These are phyloP conservation scores for Exophiala alcalophila DNA, from an alignment of 2,329 filamentous ascomycete genomes.

Conservation along the genomic window DNA sequence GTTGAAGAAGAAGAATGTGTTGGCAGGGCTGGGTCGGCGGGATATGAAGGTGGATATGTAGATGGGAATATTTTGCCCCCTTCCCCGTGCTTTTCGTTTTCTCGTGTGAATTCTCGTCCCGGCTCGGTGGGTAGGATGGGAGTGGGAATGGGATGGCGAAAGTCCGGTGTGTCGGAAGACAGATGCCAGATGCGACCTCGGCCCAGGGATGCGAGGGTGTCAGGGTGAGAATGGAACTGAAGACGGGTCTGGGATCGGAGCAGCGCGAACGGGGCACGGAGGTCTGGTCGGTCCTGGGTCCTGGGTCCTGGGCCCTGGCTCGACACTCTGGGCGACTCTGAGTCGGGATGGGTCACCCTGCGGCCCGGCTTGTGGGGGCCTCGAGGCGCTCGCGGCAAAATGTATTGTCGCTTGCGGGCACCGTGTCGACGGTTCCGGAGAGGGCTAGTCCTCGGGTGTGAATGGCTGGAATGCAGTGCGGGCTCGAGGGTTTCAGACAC, in stretches of 20 bases:
- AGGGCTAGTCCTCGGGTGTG: conserved; percentile 12
- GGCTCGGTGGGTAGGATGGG: conserved; percentile 4
- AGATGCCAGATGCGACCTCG: conserved; percentile 18
- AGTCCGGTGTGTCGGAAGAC: conserved; percentile 18
- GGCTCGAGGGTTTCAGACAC: conserved; percentile 20
- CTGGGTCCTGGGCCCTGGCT: too few relatives aligned
- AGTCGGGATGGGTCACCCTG: too few relatives aligned
- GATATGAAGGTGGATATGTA: conserved; percentile 5
- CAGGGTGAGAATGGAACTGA: not conserved
- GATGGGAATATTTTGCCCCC: conserved; percentile 17
- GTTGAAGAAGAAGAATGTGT: conserved; percentile 11
- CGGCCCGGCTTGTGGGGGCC: too few relatives aligned
- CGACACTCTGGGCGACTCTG: too few relatives aligned
- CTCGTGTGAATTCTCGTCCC: not conserved
- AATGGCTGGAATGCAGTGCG: conserved; percentile 13
- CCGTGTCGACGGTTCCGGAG: conserved; percentile 22
- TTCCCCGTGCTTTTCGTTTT: conserved; percentile 21
- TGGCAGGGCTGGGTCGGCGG: conserved; percentile 1
- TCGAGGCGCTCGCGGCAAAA: conserved; percentile 6
- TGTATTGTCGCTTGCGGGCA: conserved; percentile 17
- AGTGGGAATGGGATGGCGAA: conserved; percentile 20
- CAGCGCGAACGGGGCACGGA: conserved; percentile 1
- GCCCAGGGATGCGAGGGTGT: conserved; percentile 4
- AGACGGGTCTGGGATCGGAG: conserved; percentile 6
- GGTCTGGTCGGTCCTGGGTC: too few relatives aligned